A percentile compares a stretch with the other conserved stretches of the same genome.
Evolutionary conservation across 2,329 filamentous ascomycete genomes (phyloP).

Genomic region (Neofusicoccum cordaticola): DNA sequence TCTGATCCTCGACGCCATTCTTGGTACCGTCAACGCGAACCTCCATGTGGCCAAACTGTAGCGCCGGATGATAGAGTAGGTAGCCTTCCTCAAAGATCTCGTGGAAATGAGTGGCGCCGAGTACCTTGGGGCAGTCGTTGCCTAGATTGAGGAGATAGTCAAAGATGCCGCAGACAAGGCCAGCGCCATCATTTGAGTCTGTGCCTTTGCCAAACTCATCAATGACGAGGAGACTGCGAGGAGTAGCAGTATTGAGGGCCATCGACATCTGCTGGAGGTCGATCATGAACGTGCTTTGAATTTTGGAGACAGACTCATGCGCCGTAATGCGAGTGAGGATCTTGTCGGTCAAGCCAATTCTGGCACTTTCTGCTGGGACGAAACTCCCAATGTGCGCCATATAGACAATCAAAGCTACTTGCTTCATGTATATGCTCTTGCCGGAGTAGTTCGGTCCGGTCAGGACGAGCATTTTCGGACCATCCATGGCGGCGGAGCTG

Average conservation of each 20-base stretch:
- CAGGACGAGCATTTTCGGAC: constrained; percentile 70
- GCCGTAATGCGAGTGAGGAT: constrained; percentile 85
- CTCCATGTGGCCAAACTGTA: constrained; percentile 70
- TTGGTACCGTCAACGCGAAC: constrained; percentile 59
- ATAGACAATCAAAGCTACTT: constrained; percentile 85
- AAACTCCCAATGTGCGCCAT: constrained; percentile 88
- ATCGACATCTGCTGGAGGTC: constrained; percentile 85
- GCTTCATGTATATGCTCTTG: constrained; percentile 94
- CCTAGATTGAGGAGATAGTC: constrained; percentile 54
- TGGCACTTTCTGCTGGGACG: constrained; percentile 74
- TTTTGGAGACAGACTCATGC: constrained; percentile 63
- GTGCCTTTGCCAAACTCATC: constrained; percentile 85
- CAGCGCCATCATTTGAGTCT: constrained; percentile 62
- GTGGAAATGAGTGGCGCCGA: constrained; percentile 64
- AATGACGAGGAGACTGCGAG: constrained; percentile 77
- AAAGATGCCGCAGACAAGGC: constrained; percentile 61
- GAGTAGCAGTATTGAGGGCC: constrained; percentile 70
- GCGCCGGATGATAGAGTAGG: constrained; percentile 48
- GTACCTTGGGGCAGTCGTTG: constrained; percentile 54
- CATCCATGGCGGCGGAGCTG: constrained; percentile 20
- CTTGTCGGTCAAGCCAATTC: constrained; percentile 84
- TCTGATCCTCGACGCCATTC: constrained; percentile 56
- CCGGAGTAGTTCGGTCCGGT: constrained; percentile 96
- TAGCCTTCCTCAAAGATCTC: constrained; percentile 69
- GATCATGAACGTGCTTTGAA: constrained; percentile 69